phyloP scores from a whole-genome alignment of 176 grass and related monocot genomes.

The Oryza glaberrima region DNA sequence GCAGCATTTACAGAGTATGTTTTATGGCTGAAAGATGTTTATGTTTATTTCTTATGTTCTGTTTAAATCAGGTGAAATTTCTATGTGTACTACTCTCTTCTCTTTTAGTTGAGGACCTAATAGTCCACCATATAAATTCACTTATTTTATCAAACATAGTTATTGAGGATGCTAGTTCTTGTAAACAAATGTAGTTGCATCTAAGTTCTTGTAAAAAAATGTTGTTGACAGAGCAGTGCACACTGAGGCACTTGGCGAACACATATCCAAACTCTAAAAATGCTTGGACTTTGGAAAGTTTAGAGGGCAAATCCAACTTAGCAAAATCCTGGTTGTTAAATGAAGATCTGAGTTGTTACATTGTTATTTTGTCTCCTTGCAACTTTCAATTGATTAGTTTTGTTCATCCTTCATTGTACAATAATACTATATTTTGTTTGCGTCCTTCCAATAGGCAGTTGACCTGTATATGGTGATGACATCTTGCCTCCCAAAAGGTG shows the following conservation, averaged over 20 bases:
- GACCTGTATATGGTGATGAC: slow-evolving; percentile 93
- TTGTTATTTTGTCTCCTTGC: background rate
- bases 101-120: background rate
- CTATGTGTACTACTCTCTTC: background rate
- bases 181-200: background rate
- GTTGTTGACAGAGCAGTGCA: background rate
- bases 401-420: background rate
- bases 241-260: background rate
- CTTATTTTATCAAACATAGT: background rate
- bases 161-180: background rate
- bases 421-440: slow-evolving; percentile 20
- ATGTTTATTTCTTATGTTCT: background rate
- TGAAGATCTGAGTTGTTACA: background rate
- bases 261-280: background rate
- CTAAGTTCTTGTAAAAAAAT: background rate
- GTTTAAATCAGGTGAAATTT: background rate
- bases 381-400: background rate
- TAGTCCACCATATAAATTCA: background rate
- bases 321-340: background rate
- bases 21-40: background rate
- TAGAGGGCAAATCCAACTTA: no score
- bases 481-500: slow-evolving; percentile 73
- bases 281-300: background rate
- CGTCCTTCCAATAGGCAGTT: slow-evolving; percentile 57
- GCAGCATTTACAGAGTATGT: background rate